Base-by-base conservation (phyloP, 2,329 filamentous ascomycete species). In the Sporothrix brasiliensis region DNA sequence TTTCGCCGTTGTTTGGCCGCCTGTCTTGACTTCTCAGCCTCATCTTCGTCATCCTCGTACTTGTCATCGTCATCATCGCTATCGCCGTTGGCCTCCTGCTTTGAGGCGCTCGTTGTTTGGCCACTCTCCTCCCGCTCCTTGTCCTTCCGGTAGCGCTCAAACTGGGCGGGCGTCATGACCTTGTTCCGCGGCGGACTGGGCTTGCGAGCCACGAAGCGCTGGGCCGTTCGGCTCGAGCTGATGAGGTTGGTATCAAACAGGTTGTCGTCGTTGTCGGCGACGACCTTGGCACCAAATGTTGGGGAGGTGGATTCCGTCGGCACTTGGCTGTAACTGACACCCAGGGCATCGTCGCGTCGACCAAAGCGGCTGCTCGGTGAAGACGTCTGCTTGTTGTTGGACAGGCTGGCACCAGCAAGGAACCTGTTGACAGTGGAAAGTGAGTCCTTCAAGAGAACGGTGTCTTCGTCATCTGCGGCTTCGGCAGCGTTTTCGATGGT, bases 101-200 rank as follows among this genome's bases (percentile, higher is more conserved):
- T 74, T 70, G 81, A 75, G 80, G 84, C 75, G 81, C 83, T 39
- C 79, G 82, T 47, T 77, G 77, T 69, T 73, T 71, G 79, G 56
- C 77, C 77, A 39, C 76, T 80, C 50, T 83, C 83, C 69, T 86
- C 83, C n/a, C 88, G 84, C 74, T 89, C 89, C 76, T 92, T 90
- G 77, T 95, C 91, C 76, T 90, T 86, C 73, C 89, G 87, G 76
- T 94, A 94, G 74, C 87, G 87, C 78, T 97, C 93, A 75, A 96
- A 97, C 77, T 97, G 89, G 13, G 90, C 92, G 0, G 91, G 91
- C 1, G 93, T 97, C 92, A 97, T 97, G 73, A 95, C 91, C 79
- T 95, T 95, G 78, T 87, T 91, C 24, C 83, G 82, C 10, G 85
- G 79, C 1, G 82, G 79, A 68, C 77, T 82, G 9, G 78, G 76